Base-by-base conservation (phyloP, 2,329 filamentous ascomycete species). In the Alternaria novae-zelandiae region DNA sequence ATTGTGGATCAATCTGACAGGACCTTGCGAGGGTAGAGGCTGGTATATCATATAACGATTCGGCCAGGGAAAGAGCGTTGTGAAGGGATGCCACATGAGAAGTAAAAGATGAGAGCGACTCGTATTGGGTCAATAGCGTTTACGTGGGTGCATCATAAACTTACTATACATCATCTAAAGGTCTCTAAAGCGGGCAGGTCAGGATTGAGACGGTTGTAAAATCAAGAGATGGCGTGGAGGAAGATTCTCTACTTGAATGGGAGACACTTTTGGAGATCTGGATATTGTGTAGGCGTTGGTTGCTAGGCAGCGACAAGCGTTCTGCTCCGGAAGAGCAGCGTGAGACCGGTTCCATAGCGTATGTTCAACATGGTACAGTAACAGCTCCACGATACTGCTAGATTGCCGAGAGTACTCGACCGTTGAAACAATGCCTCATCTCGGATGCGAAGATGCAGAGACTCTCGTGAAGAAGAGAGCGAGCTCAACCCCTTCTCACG, bases 321-420 rank as follows among this genome's bases (percentile, higher is more conserved):
- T n/a, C 21, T 36, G 28, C 49, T n/a, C 15, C 20, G 49, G 30
- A 53, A 53, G 53, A 57, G 44, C 54, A 28, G 55, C 55, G 30
- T 49, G 55, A 57, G 45, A 47, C 55, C 30, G 36, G 32, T 30
- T 50, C 32, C 15, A 57, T 64, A 66, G 61, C 61, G 56, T 61
- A 56, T 68, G 66, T 68, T 30, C 54, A 68, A 68, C 66, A 68
- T 68, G 47, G 61, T 64, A 68, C 66, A 64, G 54, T 58, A 43
- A 53, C 54, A 59, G 55, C 49, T 49, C 44, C 46, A 57, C 53
- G 15, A 57, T 58, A 28, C 25, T 46, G 25, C 51, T 59, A 46
- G 57, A 36, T 54, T 45, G 47, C 25, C 50, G 49, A 54, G 47
- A 41, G 32, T 20, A 36, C 13, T 53, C 49, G 49, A 53, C 13